These are phyloP conservation scores for Hemileccinum impolitum DNA, from an alignment of 768 basidiomycete genomes.

Conservation along the genomic window DNA sequence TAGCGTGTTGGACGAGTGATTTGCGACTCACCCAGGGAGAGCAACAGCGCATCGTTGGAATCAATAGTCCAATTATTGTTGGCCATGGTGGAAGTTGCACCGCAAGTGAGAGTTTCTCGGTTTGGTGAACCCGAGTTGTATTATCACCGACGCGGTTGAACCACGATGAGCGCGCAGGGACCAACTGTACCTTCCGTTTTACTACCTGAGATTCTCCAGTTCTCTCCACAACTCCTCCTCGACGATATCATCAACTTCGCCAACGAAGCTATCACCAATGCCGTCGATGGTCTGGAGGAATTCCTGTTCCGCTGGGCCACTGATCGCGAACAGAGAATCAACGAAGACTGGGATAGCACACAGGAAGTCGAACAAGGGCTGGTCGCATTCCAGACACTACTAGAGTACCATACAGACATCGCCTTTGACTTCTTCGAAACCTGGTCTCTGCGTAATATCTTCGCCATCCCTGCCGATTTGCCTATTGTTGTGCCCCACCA, in stretches of 20 bases:
- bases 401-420: constrained; percentile 85
- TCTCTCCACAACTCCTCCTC: constrained; percentile 78
- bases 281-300: constrained; percentile 76
- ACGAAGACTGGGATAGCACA: constrained; percentile 53
- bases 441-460: constrained; percentile 87
- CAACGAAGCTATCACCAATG: constrained; percentile 73
- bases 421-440: constrained; percentile 92
- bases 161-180: constrained; percentile 27
- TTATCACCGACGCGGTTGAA: constrained; percentile 21
- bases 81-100: constrained; percentile 16
- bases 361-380: constrained; percentile 78
- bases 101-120: no score
- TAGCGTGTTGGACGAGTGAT: constrained; percentile 1
- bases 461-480: constrained; percentile 66
- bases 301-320: constrained; percentile 73
- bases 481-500: constrained; percentile 78
- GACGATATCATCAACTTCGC: constrained; percentile 86
- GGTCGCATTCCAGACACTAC: constrained; percentile 81
- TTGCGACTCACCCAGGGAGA: constrained; percentile 62
- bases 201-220: constrained; percentile 63
- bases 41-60: constrained; percentile 70
- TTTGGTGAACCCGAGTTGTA: constrained; percentile 15
- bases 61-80: constrained; percentile 67
- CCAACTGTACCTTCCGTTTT: constrained; percentile 25
- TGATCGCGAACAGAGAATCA: constrained; percentile 49